These are phyloP conservation scores for Pseudohalonectria lignicola DNA, from an alignment of 2,329 filamentous ascomycete genomes.

Conservation along the genomic window DNA sequence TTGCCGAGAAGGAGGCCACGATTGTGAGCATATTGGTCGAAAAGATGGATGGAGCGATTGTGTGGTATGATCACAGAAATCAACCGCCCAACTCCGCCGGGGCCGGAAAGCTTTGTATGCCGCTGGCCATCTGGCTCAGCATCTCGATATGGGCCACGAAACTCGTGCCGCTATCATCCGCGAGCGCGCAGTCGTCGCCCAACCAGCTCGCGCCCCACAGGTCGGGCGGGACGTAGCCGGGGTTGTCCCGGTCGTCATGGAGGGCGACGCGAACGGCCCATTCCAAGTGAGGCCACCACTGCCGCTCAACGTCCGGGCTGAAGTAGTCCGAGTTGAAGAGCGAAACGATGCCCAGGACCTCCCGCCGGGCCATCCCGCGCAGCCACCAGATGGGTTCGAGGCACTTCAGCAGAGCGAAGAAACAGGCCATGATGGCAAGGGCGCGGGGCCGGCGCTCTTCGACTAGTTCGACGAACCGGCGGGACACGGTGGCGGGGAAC, in stretches of 20 bases:
- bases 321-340: constrained; percentile 45
- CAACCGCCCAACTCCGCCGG: too few relatives aligned
- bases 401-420: constrained; percentile 53
- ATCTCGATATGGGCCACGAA: constrained; percentile 35
- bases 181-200: constrained; percentile 24
- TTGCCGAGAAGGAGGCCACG: too few relatives aligned
- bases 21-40: too few relatives aligned
- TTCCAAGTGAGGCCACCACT: constrained; percentile 51
- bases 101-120: constrained; percentile 3
- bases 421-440: constrained; percentile 53
- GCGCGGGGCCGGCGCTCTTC: constrained; percentile 48
- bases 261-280: constrained; percentile 50
- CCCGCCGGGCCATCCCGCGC: constrained; percentile 51
- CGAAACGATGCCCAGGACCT: constrained; percentile 52
- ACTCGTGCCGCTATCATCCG: constrained; percentile 15
- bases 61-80: too few relatives aligned
- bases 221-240: constrained; percentile 39
- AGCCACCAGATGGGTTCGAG: constrained; percentile 60
- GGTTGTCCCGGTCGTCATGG: constrained; percentile 38
- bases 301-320: constrained; percentile 22
- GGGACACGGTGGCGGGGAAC: constrained; percentile 54
- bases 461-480: constrained; percentile 48
- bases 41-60: too few relatives aligned
- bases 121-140: constrained; percentile 25
- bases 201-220: constrained; percentile 45